Evolutionary conservation across 2,329 filamentous ascomycete species (phyloP), one percentile per base, ranked within the genome.

Genomic region (Myriosclerotinia scirpicola): DNA sequence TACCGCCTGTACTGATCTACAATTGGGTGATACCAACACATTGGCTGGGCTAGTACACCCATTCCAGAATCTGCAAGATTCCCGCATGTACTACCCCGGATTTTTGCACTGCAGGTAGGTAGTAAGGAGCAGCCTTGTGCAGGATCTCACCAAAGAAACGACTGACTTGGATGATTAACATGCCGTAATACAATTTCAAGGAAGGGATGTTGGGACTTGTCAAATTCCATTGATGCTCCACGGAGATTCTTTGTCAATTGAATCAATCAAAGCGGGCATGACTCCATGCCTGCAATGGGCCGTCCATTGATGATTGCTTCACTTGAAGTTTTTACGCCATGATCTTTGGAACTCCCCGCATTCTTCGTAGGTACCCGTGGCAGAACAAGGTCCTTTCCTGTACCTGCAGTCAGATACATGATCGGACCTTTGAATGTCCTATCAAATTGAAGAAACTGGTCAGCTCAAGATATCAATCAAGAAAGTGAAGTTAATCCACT

Each of bases 31-130:
- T 22, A 61, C 54, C 22, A 53, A 34, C 12, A 52, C 20, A 59
- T 59, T 26, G 34, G 55, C 36, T 42, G n/a, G 44, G 40, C 48
- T 61, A 50, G 54, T 52, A 53, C 64, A 44, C 52, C 63, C 54
- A 61, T 67, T 70, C 69, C 62, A 69, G 67, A 69, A 69, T 58
- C 59, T 64, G 65, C 38, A 65, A 48, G 46, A 50, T 65, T 65
- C 58, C 67, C 62, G 34, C 48, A 42, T 64, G 67, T 69, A 48
- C 40, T 50, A 70, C 65, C 48, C 50, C 67, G 67, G 65, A 68
- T 55, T 60, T 54, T 66, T 65, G 64, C 61, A 60, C 61, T 50
- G 58, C 56, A 60, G 20, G 44, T 50, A 46, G 42, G 55, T 59
- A 61, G 44, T 22, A 52, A 20, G 20, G 42, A 64, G 67, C 64